Evolutionary conservation across 1,284 basidiomycete species (phyloP).

Genomic region (Ustilago loliicola): DNA sequence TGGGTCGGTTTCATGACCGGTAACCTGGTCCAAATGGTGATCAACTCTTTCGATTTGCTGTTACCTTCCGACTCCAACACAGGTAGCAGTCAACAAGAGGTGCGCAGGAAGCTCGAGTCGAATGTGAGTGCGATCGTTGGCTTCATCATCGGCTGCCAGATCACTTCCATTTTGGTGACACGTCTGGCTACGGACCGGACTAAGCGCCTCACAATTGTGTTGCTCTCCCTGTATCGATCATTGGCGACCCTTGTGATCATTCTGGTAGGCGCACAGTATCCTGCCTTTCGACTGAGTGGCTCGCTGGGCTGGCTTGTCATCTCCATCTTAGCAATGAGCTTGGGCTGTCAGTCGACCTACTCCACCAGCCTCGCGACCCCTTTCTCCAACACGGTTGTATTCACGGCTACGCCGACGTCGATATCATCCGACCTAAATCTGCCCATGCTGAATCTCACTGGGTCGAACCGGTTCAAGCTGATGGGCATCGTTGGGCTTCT

Average conservation of each 20-base stretch:
- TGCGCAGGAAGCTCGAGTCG: conserved; percentile 21
- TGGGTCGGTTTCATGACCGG: conserved; percentile 58
- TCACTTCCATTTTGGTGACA: conserved; percentile 30
- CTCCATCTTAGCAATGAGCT: conserved; percentile 29
- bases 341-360: conserved; percentile 43
- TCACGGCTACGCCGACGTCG: conserved; percentile 44
- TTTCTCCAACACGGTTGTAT: conserved; percentile 50
- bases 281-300: conserved; percentile 24
- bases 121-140: conserved; percentile 30
- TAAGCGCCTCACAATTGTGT: conserved; percentile 23
- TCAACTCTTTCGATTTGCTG: conserved; percentile 37
- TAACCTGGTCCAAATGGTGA: conserved; percentile 49
- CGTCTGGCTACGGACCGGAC: conserved; percentile 21
- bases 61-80: conserved; percentile 32
- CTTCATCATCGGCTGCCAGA: conserved; percentile 37
- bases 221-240: conserved; percentile 22
- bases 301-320: conserved; percentile 37
- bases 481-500: conserved; percentile 40
- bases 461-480: conserved; percentile 26
- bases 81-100: not conserved
- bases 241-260: conserved; percentile 29
- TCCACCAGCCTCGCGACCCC: conserved; percentile 43
- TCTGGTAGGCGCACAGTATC: conserved; percentile 9
- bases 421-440: conserved; percentile 45
- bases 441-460: conserved; percentile 17